Evolutionary conservation across 331 rosid genomes (phyloP).

Genomic region (Erythrophleum ivorense): DNA sequence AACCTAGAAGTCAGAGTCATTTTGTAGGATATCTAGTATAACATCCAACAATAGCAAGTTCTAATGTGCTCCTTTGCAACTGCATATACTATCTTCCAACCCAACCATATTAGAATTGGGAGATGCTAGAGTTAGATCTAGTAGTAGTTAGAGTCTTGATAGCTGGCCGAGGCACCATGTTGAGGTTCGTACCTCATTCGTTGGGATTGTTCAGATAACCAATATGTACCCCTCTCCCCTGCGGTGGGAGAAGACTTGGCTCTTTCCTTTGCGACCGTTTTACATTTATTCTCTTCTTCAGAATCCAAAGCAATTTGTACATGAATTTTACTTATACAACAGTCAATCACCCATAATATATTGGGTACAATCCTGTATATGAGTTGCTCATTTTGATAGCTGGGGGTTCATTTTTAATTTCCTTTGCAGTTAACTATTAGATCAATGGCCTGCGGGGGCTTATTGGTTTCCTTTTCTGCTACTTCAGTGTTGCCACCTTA

Average conservation of each 20-base stretch:
- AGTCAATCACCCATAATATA: background rate
- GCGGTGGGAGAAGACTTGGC: constrained; percentile 30
- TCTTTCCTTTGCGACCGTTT: constrained; percentile 20
- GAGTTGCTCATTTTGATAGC: background rate
- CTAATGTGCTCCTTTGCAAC: constrained; percentile 31
- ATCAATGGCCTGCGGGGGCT: background rate
- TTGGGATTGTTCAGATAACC: constrained; percentile 25
- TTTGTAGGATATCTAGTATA: constrained; percentile 31
- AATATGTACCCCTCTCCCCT: constrained; percentile 30
- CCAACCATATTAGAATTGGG: constrained; percentile 32
- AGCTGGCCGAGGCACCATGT: constrained; percentile 14
- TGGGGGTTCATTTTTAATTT: background rate
- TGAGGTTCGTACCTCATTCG: background rate
- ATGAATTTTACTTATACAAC: background rate
- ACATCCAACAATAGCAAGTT: background rate
- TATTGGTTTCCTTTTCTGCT: background rate
- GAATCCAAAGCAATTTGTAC: constrained; percentile 38
- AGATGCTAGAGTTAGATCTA: constrained; percentile 38
- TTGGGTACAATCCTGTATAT: constrained; percentile 27
- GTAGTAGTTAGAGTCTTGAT: constrained; percentile 12
- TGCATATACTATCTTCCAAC: constrained; percentile 31
- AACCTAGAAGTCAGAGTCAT: background rate
- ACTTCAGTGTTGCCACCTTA: background rate
- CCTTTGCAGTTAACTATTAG: background rate
- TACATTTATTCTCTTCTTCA: constrained; percentile 9